Conservation (phyloP, 495 filamentous ascomycete species). For the Pyronema omphalodes region DNA sequence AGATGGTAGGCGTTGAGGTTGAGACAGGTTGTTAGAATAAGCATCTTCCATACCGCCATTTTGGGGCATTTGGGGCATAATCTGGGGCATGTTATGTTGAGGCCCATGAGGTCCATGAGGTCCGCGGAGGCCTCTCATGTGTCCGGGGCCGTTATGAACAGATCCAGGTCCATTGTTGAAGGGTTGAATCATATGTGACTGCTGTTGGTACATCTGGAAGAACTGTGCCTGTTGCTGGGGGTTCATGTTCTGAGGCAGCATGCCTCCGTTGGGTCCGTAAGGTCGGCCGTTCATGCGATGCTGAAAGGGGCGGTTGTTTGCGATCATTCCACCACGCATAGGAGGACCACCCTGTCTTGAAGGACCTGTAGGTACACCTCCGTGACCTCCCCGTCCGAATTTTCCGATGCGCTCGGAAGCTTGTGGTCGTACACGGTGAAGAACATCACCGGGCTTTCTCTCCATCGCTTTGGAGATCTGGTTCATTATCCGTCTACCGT, state of each 20-base stretch:
- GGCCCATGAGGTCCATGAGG: constrained; percentile 9
- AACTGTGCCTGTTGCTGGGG: constrained; percentile 61
- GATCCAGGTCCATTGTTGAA: constrained; percentile 25
- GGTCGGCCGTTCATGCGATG: constrained; percentile 7
- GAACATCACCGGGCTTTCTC: constrained; percentile 46
- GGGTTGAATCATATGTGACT: constrained; percentile 67
- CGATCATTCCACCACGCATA: constrained; percentile 26
- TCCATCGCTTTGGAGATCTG: constrained; percentile 81
- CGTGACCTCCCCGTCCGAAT: constrained; percentile 42
- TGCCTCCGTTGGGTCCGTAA: constrained; percentile 7
- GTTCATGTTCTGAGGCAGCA: constrained; percentile 28
- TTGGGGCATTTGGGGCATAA: neutral
- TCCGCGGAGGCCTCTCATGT: neutral
- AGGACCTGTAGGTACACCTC: constrained; percentile 41
- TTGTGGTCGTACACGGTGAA: constrained; percentile 65
- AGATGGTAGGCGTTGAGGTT: constrained; percentile 13
- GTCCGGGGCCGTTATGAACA: no score
- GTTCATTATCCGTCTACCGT: constrained; percentile 56
- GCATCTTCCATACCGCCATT: constrained; percentile 22
- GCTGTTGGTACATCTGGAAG: constrained; percentile 73
- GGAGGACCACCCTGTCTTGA: neutral
- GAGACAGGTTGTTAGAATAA: constrained; percentile 20
- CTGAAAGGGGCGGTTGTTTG: constrained; percentile 26
- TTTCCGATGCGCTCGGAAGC: constrained; percentile 61
- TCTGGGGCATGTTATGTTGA: constrained; percentile 5